Evolutionary conservation across 148 eudicot genomes (phyloP).

Genomic region (Drosera capensis): DNA sequence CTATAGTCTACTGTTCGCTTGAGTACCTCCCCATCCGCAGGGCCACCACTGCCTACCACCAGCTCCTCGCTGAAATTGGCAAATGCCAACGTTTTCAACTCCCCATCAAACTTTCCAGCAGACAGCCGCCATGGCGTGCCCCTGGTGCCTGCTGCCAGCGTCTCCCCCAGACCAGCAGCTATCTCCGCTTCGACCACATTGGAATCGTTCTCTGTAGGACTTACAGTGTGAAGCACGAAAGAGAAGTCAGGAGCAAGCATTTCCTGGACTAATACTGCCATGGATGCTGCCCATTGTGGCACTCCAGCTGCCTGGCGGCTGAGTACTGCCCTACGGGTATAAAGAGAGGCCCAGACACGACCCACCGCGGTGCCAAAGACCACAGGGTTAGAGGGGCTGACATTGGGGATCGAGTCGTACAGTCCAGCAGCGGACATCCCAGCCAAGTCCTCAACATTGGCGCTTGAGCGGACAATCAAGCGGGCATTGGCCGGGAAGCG

Average conservation of each 20-base stretch:
- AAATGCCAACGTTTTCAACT: slow-evolving; percentile 56
- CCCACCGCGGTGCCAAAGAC: slow-evolving; percentile 47
- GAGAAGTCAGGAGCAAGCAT: slow-evolving; percentile 77
- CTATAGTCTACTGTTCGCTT: slow-evolving; percentile 64
- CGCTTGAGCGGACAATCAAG: slow-evolving; percentile 86
- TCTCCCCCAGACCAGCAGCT: slow-evolving; percentile 89
- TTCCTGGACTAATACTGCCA: slow-evolving; percentile 86
- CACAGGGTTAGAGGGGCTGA: slow-evolving; percentile 61
- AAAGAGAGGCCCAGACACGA: slow-evolving; percentile 83
- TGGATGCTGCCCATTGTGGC: slow-evolving; percentile 51
- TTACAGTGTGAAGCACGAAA: slow-evolving; percentile 79
- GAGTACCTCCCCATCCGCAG: slow-evolving; percentile 63
- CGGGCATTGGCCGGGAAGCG: slow-evolving; percentile 33
- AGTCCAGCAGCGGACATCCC: slow-evolving; percentile 99
- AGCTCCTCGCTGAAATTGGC: slow-evolving; percentile 92
- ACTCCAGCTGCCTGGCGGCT: slow-evolving; percentile 73
- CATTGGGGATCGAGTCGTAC: slow-evolving; percentile 85
- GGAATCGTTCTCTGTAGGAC: slow-evolving; percentile 57
- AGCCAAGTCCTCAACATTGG: slow-evolving; percentile 90
- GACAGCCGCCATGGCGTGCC: slow-evolving; percentile 91
- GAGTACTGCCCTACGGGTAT: slow-evolving; percentile 87
- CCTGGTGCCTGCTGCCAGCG: slow-evolving; percentile 78
- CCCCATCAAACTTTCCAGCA: slow-evolving; percentile 55
- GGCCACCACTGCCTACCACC: slow-evolving; percentile 37
- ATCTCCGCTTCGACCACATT: slow-evolving; percentile 68